A percentile compares a stretch with the other conserved stretches of the same genome.
These are phyloP conservation scores for Pneumocystis carinii DNA, from an alignment of 1,139 yeast genomes.

Conservation along the genomic window DNA sequence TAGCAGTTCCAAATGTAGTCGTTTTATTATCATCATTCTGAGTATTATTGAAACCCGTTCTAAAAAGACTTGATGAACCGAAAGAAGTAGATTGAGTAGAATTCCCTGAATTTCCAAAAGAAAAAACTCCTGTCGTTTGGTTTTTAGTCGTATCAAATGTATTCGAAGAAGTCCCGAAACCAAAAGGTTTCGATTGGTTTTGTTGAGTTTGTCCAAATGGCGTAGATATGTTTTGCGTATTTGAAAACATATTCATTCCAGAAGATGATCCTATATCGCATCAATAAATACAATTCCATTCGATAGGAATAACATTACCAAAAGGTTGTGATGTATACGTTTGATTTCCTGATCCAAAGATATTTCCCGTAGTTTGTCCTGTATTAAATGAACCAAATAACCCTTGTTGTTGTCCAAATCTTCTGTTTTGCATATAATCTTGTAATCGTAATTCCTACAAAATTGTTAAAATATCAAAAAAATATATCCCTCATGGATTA, in stretches of 20 bases:
- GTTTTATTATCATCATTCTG: neutral
- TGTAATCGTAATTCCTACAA: conserved; percentile 48
- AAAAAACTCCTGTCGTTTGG: conserved; percentile 15
- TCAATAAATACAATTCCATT: neutral
- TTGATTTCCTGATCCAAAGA: neutral
- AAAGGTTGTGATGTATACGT: neutral
- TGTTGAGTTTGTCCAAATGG: neutral
- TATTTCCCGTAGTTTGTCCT: conserved; percentile 13
- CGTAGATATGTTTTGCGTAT: neutral
- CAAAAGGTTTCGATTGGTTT: neutral
- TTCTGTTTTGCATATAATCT: conserved; percentile 68
- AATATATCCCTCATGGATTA: neutral
- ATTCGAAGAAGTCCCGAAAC: neutral
- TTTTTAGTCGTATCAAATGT: conserved; percentile 1
- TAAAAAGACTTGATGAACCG: conserved; percentile 14
- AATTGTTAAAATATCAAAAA: neutral
- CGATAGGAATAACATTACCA: neutral
- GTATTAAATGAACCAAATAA: conserved; percentile 17
- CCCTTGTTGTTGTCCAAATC: conserved; percentile 33
- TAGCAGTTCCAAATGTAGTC: neutral
- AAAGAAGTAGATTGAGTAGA: conserved; percentile 16
- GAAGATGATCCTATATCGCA: neutral
- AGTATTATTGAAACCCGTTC: conserved; percentile 19
- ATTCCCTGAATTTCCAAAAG: conserved; percentile 23
- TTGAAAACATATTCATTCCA: neutral